Evolutionary conservation across 2,329 filamentous ascomycete species (phyloP), one percentile per base, ranked within the genome.

Genomic region (Penicillium nordicum): DNA sequence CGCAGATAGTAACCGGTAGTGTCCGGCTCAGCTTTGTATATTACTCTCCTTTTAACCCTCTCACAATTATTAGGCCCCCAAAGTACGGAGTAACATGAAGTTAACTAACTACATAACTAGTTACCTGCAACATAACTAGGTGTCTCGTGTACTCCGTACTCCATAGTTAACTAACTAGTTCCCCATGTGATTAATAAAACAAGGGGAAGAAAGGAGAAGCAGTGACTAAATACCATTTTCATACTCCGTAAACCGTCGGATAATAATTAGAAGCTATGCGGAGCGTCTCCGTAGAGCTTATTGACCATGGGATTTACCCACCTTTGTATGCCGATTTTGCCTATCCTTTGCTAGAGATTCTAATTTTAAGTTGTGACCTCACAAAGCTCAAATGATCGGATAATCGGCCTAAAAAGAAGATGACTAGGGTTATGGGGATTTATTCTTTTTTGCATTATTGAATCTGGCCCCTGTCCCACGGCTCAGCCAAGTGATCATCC

Each of bases 401-500:
- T 11, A n/a, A 14, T 21, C n/a, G n/a, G 14, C n/a, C 6, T 8
- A n/a, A n/a, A 50, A 29, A 14, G 29, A 30, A 42, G 8, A 29
- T 18, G 18, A 30, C 32, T n/a, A 10, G 16, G 27, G 18, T 21
- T 18, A 11, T 30, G 25, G 21, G 12, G 16, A 34, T 25, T 42
- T 44, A 14, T 21, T 30, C 27, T 21, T 23, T 45, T 21, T 32
- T 14, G 9, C 7, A 23, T 34, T 46, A 32, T 46, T 34, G 18
- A 16, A 34, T 23, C 21, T 25, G 30, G 5, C 44, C 44, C 44
- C 30, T 25, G 45, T 37, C 29, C 29, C 32, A 55, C 32, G 37
- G 30, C 10, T 42, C 51, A 27, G 51, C 37, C 37, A 50, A 43
- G 38, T 43, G 47, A 50, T 45, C 18, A 44, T 55, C 47, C 46